Evolutionary conservation across 176 grass and related monocot genomes (phyloP), one percentile per base, ranked within the genome.

Genomic region (Triticum dicoccoides): DNA sequence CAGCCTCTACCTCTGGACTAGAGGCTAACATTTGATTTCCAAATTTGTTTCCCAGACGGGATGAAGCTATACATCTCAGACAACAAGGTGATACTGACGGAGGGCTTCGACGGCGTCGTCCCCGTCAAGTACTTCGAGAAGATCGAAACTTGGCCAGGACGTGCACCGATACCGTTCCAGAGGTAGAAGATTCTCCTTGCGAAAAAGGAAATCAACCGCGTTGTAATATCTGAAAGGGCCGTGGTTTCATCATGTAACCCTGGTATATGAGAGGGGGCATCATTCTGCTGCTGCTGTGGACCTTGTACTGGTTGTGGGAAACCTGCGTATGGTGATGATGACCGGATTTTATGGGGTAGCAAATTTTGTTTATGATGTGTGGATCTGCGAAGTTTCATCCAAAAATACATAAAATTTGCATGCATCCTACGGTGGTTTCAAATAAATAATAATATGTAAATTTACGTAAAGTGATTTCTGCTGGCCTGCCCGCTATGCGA

Each of bases 51-150:
- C 20, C 17, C 78, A 98, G 93, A 94, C 78, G 93, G 96, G 83
- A 94, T 94, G 88, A 95, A 95, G 88, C 72, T 97, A 34, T 92
- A 89, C 73, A 77, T 94, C 65, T 94, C 92, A 34, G 96, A 95
- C 59, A 95, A 95, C 73, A 88, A 92, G 56, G 96, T 98, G 67
- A 98, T 95, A 8, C 62, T 95, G 29, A 98, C 93, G 0, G 93
- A 94, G 82, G 93, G 96, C 30, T 94, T 95, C 38, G 84, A 92
- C 76, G 93, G 90, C 3, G 11, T 88, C 1, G 84, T 94, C 38
- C 91, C 96, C 47, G 89, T 93, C 33, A 92, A 88, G 83, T 98
- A 94, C 80, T 88, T 95, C 3, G 88, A 91, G 76, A 95, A 89
- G 85, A 91, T 98, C 2, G 93, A 98, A 82, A 94, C 86, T 24